phyloP scores from a whole-genome alignment of 495 filamentous ascomycete species.

The Copromyces sp. region DNA sequence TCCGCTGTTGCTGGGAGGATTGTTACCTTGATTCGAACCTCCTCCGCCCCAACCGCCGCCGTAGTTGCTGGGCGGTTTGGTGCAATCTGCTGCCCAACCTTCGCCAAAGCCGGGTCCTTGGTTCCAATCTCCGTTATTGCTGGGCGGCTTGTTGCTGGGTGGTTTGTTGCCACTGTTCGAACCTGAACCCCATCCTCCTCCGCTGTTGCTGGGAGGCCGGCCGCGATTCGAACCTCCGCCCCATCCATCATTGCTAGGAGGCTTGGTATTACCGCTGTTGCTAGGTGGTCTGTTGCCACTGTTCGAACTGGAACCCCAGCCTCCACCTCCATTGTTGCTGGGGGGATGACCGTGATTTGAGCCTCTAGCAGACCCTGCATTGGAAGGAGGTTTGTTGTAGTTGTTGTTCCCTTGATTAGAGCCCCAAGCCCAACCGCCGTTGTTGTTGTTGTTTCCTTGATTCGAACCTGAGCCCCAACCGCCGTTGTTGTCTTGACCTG shows the following conservation, averaged over 20 bases:
- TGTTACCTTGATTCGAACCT: background rate
- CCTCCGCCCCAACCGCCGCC: too few relatives aligned
- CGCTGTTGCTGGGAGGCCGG: background rate
- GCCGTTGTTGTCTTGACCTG: background rate
- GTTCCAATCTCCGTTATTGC: background rate
- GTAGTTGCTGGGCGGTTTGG: too few relatives aligned
- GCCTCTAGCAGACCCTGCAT: background rate
- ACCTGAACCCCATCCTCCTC: background rate
- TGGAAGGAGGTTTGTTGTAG: background rate
- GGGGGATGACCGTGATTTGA: background rate
- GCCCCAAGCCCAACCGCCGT: background rate
- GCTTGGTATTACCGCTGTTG: background rate
- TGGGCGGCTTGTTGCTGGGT: too few relatives aligned
- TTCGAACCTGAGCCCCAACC: background rate
- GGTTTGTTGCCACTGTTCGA: background rate
- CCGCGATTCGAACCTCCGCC: background rate
- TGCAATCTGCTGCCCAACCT: background rate
- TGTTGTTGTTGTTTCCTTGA: background rate
- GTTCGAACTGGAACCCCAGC: background rate
- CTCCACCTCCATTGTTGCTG: too few relatives aligned
- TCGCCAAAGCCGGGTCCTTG: constrained; percentile 1
- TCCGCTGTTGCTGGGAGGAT: background rate
- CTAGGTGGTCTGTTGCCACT: too few relatives aligned
- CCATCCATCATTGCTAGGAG: background rate
- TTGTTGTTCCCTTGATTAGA: background rate